Evolutionary conservation across 805 yeast species (phyloP).

Genomic region (Metschnikowia bowlesiae): DNA sequence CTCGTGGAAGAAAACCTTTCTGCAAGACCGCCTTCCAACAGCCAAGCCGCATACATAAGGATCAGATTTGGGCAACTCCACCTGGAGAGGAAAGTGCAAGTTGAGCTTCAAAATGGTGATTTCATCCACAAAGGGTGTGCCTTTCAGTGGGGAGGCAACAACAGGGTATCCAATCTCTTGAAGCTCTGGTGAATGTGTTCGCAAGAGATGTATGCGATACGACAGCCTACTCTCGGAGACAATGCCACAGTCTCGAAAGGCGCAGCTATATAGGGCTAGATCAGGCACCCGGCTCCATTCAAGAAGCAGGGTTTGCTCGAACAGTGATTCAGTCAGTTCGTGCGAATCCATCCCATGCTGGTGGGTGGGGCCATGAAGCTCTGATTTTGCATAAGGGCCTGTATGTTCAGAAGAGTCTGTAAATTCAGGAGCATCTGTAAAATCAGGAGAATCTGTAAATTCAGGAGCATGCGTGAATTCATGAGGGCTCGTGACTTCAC

Average conservation of each 20-base stretch:
- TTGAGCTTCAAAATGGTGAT: constrained; percentile 11
- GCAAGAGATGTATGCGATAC: constrained; percentile 12
- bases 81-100: constrained; percentile 14
- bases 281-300: constrained; percentile 4
- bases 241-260: constrained; percentile 11
- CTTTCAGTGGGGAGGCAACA: not conserved
- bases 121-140: constrained; percentile 4
- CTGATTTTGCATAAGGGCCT: not conserved
- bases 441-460: not conserved
- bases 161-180: constrained; percentile 17
- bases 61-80: constrained; percentile 6
- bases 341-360: too few species aligned
- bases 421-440: not conserved
- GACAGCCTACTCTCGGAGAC: constrained; percentile 7
- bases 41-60: constrained; percentile 6
- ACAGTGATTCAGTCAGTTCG: not conserved
- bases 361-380: not conserved
- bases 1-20: constrained; percentile 10
- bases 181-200: constrained; percentile 9
- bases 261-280: constrained; percentile 9
- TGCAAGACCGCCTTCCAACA: constrained; percentile 6
- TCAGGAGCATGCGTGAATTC: not conserved
- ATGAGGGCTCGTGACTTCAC: not conserved
- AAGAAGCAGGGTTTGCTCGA: constrained; percentile 9
- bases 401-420: not conserved